Percentiles rank a stretch among this genome's conserved stretches.
Evolutionary conservation across 257 asterid species (phyloP).

Genomic region (Osmanthus fragrans): DNA sequence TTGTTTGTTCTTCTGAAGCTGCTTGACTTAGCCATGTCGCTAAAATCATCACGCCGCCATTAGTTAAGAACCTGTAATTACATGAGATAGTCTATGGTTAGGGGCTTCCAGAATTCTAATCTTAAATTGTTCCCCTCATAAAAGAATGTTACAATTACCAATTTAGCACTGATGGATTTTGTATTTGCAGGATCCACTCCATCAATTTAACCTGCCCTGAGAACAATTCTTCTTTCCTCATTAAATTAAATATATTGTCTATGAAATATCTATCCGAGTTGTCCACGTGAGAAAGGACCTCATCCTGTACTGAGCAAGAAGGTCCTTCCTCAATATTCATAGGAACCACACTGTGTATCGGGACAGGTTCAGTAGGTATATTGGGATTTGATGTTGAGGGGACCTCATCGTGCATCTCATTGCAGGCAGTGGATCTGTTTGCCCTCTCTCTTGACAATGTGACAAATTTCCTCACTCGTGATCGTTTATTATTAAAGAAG

Average conservation of each 20-base stretch:
- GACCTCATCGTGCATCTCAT: constrained; percentile 40
- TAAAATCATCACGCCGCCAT: constrained; percentile 88
- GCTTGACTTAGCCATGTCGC: constrained; percentile 97
- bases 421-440: constrained; percentile 41
- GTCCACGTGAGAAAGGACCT: constrained; percentile 49
- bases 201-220: constrained; percentile 87
- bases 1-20: constrained; percentile 87
- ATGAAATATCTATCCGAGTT: constrained; percentile 65
- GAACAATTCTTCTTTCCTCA: constrained; percentile 91
- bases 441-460: constrained; percentile 69
- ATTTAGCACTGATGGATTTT: constrained; percentile 60
- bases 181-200: constrained; percentile 75
- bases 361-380: constrained; percentile 58
- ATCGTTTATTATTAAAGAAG: constrained; percentile 71
- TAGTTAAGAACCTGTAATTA: constrained; percentile 68
- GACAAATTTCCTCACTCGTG: constrained; percentile 80
- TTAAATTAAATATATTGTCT: constrained; percentile 63
- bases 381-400: constrained; percentile 42
- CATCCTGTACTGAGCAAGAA: constrained; percentile 54
- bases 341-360: constrained; percentile 58
- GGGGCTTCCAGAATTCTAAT: constrained; percentile 2
- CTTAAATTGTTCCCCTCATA: constrained; percentile 16
- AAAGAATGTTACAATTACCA: constrained; percentile 52
- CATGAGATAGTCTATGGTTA: constrained; percentile 21
- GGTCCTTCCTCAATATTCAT: constrained; percentile 55